phyloP scores from a whole-genome alignment of 179 eudicot genomes.

The Drosera spatulata region DNA sequence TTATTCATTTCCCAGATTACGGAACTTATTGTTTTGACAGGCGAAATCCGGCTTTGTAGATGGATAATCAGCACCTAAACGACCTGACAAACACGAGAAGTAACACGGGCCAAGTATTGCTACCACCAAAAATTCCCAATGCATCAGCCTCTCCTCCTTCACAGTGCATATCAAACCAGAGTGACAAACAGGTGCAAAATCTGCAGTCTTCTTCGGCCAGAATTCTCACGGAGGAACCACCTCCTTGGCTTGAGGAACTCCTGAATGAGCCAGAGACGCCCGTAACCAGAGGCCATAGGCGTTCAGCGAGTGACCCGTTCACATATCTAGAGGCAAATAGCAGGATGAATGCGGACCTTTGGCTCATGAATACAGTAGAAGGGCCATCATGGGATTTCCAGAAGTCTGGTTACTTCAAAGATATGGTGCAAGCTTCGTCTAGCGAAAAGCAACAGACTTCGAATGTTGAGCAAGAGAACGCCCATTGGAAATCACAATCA shows the following conservation, averaged over 20 bases:
- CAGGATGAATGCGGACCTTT: constrained; percentile 9
- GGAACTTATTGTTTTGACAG: too few relatives aligned
- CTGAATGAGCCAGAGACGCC: constrained; percentile 57
- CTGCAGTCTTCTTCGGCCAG: constrained; percentile 35
- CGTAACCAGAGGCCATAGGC: constrained; percentile 37
- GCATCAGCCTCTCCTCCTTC: constrained; percentile 10
- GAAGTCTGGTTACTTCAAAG: constrained; percentile 11
- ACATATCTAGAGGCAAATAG: constrained; percentile 26
- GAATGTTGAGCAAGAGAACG: constrained; percentile 9
- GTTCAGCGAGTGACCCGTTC: constrained; percentile 61
- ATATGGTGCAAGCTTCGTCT: constrained; percentile 5
- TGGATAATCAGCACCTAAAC: constrained; percentile 13
- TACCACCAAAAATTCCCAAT: constrained; percentile 30
- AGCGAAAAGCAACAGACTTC: constrained; percentile 10
- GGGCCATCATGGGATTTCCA: constrained; percentile 20
- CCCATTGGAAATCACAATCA: constrained; percentile 9
- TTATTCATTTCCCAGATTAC: too few relatives aligned
- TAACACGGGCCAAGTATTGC: constrained; percentile 12
- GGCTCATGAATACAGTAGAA: constrained; percentile 1
- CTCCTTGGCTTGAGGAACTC: constrained; percentile 82
- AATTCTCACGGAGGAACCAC: constrained; percentile 48
- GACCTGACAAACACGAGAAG: constrained; percentile 11
- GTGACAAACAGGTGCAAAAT: constrained; percentile 16
- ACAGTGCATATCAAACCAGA: constrained; percentile 5
- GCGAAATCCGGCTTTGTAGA: constrained; percentile 9